Evolutionary conservation across 352 stramenopile genomes (phyloP), one percentile per base, ranked within the genome.

Genomic region (Phytophthora sansomeana): DNA sequence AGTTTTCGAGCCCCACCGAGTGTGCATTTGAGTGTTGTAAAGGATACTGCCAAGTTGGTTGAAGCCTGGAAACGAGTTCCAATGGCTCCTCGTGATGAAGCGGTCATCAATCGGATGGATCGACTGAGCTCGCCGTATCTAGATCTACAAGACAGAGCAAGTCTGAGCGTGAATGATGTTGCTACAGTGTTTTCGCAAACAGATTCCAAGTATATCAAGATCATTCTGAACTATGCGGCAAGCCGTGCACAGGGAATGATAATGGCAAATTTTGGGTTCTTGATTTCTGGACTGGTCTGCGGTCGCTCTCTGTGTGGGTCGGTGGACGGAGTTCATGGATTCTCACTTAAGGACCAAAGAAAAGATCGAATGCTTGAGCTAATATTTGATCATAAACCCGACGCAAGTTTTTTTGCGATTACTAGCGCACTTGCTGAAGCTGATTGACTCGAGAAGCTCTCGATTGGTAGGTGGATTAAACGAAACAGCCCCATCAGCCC

Each of bases 191-290:
- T 55, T 10, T 10, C 32, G 19, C 48, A 30, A 21, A 42, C 48
- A 13, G 30, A 39, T 43, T 13, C 38, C 30, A 19, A 17, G 8
- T 48, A 2, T 8, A 30, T 48, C 17, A 29, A 26, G 9, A 30
- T 48, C 21, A 6, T 7, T 1, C 19, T 48, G 42, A 0, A 48
- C 21, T 14, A 48, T 32, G n/a, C 42, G n/a, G 10, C 9, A 29
- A 9, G 30, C 7, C 42, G 19, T 29, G 21, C 9, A 4, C 11
- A 48, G 19, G 42, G 19, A 16, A n/a, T 30, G 19, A 17, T 19
- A 6, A 43, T 55, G 48, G 14, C 9, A 16, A 42, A 55, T 30
- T 30, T 43, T 43, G 48, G 48, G 32, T 55, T 43, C 19, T 11
- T 43, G 9, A n/a, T 30, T 21, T 30, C 19, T 29, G 17, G 19